Evolutionary conservation across 1,284 basidiomycete genomes (phyloP).

Genomic region (Fistulina hepatica): DNA sequence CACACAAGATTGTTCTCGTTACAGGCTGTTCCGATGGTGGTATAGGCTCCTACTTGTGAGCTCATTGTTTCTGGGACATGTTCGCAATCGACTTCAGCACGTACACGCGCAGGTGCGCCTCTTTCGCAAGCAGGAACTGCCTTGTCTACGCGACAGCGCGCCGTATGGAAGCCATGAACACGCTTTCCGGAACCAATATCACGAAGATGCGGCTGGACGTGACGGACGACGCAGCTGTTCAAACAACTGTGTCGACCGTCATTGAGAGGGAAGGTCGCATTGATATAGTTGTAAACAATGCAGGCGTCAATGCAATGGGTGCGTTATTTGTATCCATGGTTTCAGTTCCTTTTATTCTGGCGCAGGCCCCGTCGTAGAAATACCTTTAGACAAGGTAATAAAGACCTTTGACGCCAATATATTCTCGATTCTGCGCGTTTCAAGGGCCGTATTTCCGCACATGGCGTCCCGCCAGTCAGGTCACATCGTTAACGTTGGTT

Average conservation of each 20-base stretch:
- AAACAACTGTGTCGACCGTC: constrained; percentile 11
- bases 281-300: constrained; percentile 18
- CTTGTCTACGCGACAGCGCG: constrained; percentile 58
- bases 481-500: constrained; percentile 65
- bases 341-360: constrained; percentile 1
- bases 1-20: constrained; percentile 56
- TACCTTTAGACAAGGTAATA: constrained; percentile 40
- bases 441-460: constrained; percentile 54
- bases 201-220: constrained; percentile 26
- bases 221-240: constrained; percentile 13
- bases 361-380: constrained; percentile 59
- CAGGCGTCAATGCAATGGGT: constrained; percentile 21
- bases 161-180: constrained; percentile 38
- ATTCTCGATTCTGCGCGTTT: constrained; percentile 48
- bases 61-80: constrained; percentile 14
- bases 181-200: constrained; percentile 32
- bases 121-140: constrained; percentile 45
- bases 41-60: constrained; percentile 56
- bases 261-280: constrained; percentile 12
- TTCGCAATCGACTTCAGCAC: neutral
- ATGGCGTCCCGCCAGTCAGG: constrained; percentile 57
- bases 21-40: constrained; percentile 64
- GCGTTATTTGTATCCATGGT: too few relatives aligned
- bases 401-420: constrained; percentile 52
- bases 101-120: constrained; percentile 35